Percentiles rank a stretch among this genome's conserved stretches.
phyloP scores from a whole-genome alignment of 2,329 filamentous ascomycete species.

The Cyphellophora europaea region DNA sequence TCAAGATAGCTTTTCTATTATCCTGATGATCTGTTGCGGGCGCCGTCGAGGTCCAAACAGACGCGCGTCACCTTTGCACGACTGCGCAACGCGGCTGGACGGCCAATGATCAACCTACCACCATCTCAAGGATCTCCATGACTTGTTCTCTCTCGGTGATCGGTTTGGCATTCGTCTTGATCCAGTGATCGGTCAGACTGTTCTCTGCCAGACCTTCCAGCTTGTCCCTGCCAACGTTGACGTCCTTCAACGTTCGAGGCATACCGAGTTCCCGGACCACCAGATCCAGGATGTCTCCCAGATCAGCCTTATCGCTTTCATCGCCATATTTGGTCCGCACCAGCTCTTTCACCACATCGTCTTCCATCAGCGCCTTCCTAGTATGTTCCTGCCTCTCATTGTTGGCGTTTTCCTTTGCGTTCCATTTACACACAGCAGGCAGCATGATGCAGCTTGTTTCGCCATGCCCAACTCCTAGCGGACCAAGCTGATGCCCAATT shows the following conservation, averaged over 20 bases:
- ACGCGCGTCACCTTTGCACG: too few relatives aligned
- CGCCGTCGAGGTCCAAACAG: too few relatives aligned
- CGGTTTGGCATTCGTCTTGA: constrained; percentile 41
- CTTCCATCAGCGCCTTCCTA: constrained; percentile 30
- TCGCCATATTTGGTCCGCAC: constrained; percentile 21
- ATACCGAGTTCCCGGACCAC: constrained; percentile 44
- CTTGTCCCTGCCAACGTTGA: constrained; percentile 40
- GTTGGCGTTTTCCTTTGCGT: constrained; percentile 34
- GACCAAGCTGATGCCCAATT: constrained; percentile 45
- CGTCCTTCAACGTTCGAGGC: constrained; percentile 44
- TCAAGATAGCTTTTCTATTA: too few relatives aligned
- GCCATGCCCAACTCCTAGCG: constrained; percentile 49
- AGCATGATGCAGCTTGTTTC: constrained; percentile 50
- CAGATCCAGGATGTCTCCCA: constrained; percentile 43
- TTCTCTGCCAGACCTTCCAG: constrained; percentile 40
- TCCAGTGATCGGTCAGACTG: constrained; percentile 42
- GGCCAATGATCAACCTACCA: constrained; percentile 20
- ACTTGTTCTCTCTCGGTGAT: constrained; percentile 40
- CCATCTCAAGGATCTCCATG: constrained; percentile 41
- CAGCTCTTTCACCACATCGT: constrained; percentile 26
- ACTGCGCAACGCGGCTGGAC: too few relatives aligned
- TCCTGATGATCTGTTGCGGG: too few relatives aligned
- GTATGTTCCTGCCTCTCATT: constrained; percentile 33
- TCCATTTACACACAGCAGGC: constrained; percentile 49
- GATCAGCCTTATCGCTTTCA: constrained; percentile 24